phyloP scores from a whole-genome alignment of 179 eudicot species.

The Heliamphora pulchella region DNA sequence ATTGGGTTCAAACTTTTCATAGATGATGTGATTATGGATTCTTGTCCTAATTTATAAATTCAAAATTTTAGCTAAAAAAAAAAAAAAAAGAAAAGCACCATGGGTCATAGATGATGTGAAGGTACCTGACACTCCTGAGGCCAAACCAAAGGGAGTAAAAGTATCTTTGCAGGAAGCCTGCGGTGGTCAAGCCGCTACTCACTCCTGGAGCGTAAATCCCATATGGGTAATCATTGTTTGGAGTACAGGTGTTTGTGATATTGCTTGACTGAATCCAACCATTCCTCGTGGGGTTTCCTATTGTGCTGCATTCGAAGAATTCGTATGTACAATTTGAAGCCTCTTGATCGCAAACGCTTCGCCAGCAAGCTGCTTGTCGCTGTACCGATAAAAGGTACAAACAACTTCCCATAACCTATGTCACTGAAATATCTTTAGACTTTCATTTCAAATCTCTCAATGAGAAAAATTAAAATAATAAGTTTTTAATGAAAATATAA shows the following conservation, averaged over 20 bases:
- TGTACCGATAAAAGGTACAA: too few relatives aligned
- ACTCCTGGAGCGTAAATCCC: constrained; percentile 8
- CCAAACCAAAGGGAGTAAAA: constrained; percentile 16
- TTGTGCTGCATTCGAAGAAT: constrained; percentile 1
- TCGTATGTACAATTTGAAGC: background rate
- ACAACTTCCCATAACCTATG: too few relatives aligned
- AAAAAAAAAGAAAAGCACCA: background rate
- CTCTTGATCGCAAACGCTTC: too few relatives aligned
- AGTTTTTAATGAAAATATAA: too few relatives aligned
- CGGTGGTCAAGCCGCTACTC: background rate
- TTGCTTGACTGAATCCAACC: constrained; percentile 6
- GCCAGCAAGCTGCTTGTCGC: too few relatives aligned
- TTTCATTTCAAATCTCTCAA: too few relatives aligned
- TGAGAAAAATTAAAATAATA: too few relatives aligned
- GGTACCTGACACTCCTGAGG: constrained; percentile 5
- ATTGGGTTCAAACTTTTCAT: too few relatives aligned
- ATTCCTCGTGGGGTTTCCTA: background rate
- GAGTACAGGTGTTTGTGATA: background rate
- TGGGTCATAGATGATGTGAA: background rate
- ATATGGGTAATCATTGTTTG: background rate
- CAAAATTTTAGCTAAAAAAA: background rate
- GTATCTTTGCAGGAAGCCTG: constrained; percentile 7
- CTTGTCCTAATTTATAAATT: background rate
- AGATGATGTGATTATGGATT: too few relatives aligned
- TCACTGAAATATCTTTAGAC: too few relatives aligned